phyloP scores from a whole-genome alignment of 352 stramenopile genomes.

The Phytophthora cajani region DNA sequence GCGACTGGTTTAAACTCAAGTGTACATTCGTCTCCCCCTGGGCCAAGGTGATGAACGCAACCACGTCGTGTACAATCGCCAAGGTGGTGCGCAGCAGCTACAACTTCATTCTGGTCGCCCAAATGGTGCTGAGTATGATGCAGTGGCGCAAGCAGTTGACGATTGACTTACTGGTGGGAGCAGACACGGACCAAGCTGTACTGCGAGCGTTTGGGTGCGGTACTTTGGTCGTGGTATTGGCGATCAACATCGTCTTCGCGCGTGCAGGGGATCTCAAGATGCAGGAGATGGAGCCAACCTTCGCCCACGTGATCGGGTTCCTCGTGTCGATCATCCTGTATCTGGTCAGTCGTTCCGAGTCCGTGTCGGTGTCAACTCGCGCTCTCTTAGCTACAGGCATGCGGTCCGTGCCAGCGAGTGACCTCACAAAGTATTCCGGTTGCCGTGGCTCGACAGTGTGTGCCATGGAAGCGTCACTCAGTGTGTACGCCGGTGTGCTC shows the following conservation, averaged over 20 bases:
- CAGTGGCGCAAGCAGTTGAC: constrained; percentile 44
- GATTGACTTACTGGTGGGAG: constrained; percentile 48
- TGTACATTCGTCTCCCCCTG: constrained; percentile 34
- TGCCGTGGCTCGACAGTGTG: constrained; percentile 44
- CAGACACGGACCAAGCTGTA: constrained; percentile 32
- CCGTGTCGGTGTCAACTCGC: constrained; percentile 16
- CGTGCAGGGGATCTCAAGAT: constrained; percentile 42
- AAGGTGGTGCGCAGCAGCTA: constrained; percentile 53
- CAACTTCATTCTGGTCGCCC: constrained; percentile 45
- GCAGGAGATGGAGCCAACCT: constrained; percentile 49
- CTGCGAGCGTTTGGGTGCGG: constrained; percentile 41
- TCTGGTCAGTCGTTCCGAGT: constrained; percentile 12
- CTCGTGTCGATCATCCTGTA: constrained; percentile 32
- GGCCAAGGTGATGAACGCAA: constrained; percentile 27
- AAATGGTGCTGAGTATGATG: constrained; percentile 43
- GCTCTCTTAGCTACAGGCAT: constrained; percentile 37
- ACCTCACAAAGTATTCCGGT: constrained; percentile 39
- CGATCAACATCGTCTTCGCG: constrained; percentile 46
- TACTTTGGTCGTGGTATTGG: constrained; percentile 39
- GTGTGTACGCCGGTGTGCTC: constrained; percentile 30
- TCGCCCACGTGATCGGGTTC: constrained; percentile 42
- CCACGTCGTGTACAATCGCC: constrained; percentile 41
- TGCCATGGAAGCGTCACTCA: constrained; percentile 30
- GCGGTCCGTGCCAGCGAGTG: constrained; percentile 21
- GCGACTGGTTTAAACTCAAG: constrained; percentile 36